Evolutionary conservation across 371 early-diverging fungal species (phyloP).

Genomic region (Sanchytrium tribonematis): DNA sequence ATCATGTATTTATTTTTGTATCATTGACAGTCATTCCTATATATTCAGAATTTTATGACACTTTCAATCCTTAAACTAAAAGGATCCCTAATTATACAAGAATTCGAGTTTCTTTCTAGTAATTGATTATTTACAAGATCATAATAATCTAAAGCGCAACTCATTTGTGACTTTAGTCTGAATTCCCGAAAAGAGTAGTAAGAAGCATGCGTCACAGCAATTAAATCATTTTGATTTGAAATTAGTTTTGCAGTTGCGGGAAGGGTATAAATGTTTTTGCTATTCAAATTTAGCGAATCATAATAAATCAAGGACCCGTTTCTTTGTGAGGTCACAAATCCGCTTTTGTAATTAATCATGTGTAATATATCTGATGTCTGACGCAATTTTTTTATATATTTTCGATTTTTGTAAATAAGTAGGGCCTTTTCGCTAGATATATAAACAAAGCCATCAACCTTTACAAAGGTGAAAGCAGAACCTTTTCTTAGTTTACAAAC

Average conservation of each 20-base stretch:
- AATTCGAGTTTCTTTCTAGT: slow-evolving; percentile 10
- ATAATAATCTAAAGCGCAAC: slow-evolving; percentile 6
- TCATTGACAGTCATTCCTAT: neutral
- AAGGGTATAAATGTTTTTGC: neutral
- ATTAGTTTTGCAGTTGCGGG: neutral
- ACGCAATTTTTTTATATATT: neutral
- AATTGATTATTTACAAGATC: slow-evolving; percentile 8
- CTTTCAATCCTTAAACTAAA: neutral
- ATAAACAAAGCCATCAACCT: neutral
- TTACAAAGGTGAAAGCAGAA: neutral
- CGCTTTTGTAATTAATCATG: neutral
- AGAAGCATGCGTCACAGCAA: neutral
- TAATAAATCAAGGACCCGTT: neutral
- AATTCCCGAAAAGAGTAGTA: neutral
- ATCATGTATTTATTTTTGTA: neutral
- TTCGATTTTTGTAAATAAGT: neutral
- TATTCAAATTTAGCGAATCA: neutral
- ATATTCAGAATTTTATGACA: no score
- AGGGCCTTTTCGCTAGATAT: neutral
- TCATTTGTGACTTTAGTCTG: neutral
- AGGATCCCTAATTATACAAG: slow-evolving; percentile 2
- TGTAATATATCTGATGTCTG: neutral
- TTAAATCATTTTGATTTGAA: neutral
- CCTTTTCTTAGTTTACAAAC: neutral
- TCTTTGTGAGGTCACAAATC: neutral